These are phyloP conservation scores for Pterocarpus santalinus DNA, from an alignment of 306 rosid species.

Conservation along the genomic window DNA sequence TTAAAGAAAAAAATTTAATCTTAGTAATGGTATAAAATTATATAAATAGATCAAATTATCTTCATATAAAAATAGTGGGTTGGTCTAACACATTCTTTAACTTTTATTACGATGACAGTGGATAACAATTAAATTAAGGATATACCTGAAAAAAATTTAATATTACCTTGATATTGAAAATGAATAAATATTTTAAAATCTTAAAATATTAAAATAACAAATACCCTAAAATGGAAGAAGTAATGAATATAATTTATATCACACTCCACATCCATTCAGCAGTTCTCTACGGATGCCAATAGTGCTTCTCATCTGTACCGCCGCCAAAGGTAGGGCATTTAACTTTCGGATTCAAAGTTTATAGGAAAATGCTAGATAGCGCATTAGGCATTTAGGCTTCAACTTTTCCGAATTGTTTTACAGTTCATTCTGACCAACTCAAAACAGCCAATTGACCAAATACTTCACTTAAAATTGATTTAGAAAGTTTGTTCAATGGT, in stretches of 20 bases:
- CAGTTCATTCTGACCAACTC: neutral
- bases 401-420: neutral
- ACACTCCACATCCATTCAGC: neutral
- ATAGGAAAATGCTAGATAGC: neutral
- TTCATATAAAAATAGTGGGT: no score
- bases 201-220: no score
- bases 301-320: slow-evolving; percentile 42
- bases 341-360: neutral
- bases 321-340: slow-evolving; percentile 1
- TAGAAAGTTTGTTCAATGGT: neutral
- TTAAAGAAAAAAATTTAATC: no score
- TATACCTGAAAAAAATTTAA: no score
- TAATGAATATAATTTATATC: neutral
- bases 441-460: neutral
- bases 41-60: no score
- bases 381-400: neutral
- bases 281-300: slow-evolving; percentile 31
- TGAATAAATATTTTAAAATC: no score
- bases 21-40: no score
- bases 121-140: no score
- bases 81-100: no score
- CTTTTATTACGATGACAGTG: no score
- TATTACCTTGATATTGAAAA: no score
- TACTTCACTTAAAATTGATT: neutral
- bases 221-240: no score